Base-by-base conservation (phyloP, 352 stramenopile species). In the Pythium grandisporangium region DNA sequence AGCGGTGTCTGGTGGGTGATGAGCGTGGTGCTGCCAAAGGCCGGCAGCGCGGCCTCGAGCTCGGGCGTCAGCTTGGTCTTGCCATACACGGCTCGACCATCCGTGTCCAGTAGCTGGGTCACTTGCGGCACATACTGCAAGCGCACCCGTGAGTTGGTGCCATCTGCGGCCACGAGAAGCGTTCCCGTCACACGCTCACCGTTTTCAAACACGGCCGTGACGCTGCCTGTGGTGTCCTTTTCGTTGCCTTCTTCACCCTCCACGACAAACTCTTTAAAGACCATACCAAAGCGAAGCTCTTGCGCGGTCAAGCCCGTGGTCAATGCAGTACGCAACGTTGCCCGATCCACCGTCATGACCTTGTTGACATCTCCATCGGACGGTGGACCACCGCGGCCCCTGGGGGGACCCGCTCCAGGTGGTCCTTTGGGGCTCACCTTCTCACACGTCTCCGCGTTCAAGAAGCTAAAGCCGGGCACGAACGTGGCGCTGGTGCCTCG, bases 71-170 rank as follows among this genome's bases (percentile, higher is more conserved):
- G 39, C 1, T 59, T 53, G 5, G 72, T 83, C 52, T 83, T 85
- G 30, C 72, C 72, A 53, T 85, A 85, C 44, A 85, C 81, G 11
- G 67, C 72, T 1, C 66, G 61, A 14, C 66, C 70, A 37, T 83
- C 72, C 13, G 66, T 81, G 53, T 85, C 72, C 12, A 85, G 47
- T 12, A 85, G 46, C 3, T 56, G 66, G 8, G 66, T 46, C 4
- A 54, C 51, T 14, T 54, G 47, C 1, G 72, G 72, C 8, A 82
- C 42, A 45, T 79, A 76, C 42, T 85, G 72, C 2, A 59, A 53
- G 4, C 69, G 69, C 35, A 85, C 66, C 5, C 72, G 66, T 0
- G 69, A 85, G 1, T 58, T 79, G 6, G 69, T 76, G 14, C 72
- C 72, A 22, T 85, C 72, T 0, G 72, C 72, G 13, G 64, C 72